Evolutionary conservation across 139 green algal species (phyloP).

Genomic region (Gonium pectorale): DNA sequence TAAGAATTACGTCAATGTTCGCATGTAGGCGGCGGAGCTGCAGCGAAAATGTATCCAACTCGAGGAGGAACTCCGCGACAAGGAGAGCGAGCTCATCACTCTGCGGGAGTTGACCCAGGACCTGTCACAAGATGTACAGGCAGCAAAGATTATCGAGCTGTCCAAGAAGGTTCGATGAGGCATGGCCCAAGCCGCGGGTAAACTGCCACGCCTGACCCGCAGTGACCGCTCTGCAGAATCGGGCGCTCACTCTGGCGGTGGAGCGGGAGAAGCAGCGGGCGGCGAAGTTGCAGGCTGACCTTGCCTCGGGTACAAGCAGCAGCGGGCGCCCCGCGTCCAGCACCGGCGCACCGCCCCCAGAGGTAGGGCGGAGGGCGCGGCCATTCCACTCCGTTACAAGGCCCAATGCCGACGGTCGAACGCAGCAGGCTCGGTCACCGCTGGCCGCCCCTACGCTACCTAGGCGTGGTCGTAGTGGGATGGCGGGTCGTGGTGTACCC

Average conservation of each 20-base stretch:
- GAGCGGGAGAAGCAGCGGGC: conserved; percentile 61
- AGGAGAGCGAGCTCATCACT: background rate
- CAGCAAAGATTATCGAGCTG: conserved; percentile 70
- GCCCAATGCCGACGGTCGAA: too few species aligned
- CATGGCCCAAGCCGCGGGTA: background rate
- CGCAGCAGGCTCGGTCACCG: too few species aligned
- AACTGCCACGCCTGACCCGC: too few species aligned
- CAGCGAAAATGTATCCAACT: conserved; percentile 18
- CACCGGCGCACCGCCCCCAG: background rate
- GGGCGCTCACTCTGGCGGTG: conserved; percentile 54
- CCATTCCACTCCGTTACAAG: too few species aligned
- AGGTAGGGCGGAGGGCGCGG: background rate
- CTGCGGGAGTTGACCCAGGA: conserved; percentile 42
- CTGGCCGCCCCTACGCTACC: too few species aligned
- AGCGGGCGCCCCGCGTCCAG: background rate
- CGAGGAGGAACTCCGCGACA: background rate
- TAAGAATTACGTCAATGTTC: background rate
- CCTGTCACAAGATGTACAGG: conserved; percentile 62
- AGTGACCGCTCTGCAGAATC: conserved; percentile 57
- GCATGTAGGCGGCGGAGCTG: conserved; percentile 29
- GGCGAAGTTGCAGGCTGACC: conserved; percentile 51
- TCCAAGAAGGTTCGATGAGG: conserved; percentile 63
- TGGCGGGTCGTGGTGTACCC: too few species aligned
- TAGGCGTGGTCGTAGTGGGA: too few species aligned
- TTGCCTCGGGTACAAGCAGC: background rate